A percentile compares a stretch with the other conserved stretches of the same genome.
Evolutionary conservation across 2,329 filamentous ascomycete species (phyloP).

Genomic region (Cytospora piceicola): DNA sequence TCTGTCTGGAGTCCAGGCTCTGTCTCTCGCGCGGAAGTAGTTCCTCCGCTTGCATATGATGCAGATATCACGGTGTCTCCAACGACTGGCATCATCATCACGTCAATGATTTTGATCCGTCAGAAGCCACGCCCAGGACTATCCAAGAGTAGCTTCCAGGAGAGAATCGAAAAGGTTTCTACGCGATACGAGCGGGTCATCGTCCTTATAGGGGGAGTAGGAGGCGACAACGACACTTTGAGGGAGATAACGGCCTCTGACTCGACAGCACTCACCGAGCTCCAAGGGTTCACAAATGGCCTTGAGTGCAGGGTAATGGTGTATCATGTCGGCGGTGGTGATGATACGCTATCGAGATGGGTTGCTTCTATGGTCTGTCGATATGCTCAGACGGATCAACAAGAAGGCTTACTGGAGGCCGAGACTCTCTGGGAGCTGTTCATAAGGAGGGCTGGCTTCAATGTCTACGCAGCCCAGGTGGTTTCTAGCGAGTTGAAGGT

Average conservation of each 20-base stretch:
- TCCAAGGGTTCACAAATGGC: slow-evolving; percentile 53
- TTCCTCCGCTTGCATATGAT: slow-evolving; percentile 54
- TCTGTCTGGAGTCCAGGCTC: slow-evolving; percentile 33
- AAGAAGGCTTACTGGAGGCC: slow-evolving; percentile 49
- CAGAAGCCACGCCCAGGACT: slow-evolving; percentile 68
- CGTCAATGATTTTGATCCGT: slow-evolving; percentile 71
- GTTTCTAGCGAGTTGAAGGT: slow-evolving; percentile 56
- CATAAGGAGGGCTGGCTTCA: slow-evolving; percentile 67
- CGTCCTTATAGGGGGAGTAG: slow-evolving; percentile 65
- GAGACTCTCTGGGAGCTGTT: slow-evolving; percentile 72
- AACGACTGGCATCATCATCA: slow-evolving; percentile 68
- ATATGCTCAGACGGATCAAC: slow-evolving; percentile 40
- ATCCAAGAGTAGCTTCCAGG: slow-evolving; percentile 52
- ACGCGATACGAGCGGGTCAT: slow-evolving; percentile 68
- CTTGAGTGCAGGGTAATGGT: slow-evolving; percentile 46
- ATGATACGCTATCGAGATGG: slow-evolving; percentile 58
- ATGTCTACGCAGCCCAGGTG: slow-evolving; percentile 71
- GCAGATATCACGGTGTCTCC: slow-evolving; percentile 77
- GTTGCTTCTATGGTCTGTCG: slow-evolving; percentile 56
- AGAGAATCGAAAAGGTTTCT: slow-evolving; percentile 57
- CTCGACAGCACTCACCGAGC: slow-evolving; percentile 50
- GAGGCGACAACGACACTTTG: slow-evolving; percentile 46
- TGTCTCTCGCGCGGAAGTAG: slow-evolving; percentile 31
- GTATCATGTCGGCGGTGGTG: slow-evolving; percentile 55
- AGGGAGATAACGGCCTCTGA: slow-evolving; percentile 47